These are phyloP conservation scores for Puccinia hordei DNA, from an alignment of 1,284 basidiomycete species.

Conservation along the genomic window DNA sequence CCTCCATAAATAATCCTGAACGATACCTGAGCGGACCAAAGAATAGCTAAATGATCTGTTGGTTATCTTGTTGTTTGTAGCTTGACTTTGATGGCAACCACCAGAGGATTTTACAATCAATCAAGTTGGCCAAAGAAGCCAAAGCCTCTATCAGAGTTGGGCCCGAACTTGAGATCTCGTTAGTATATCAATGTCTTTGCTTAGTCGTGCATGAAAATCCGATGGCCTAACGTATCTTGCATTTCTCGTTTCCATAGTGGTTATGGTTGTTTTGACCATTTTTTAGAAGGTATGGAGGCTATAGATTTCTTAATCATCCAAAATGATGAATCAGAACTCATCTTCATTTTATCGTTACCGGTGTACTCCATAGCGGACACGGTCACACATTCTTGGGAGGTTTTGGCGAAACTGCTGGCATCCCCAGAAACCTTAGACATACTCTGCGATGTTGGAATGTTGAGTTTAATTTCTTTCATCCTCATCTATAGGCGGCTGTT, in stretches of 20 bases:
- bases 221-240: background rate
- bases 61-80: constrained; percentile 1
- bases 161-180: constrained; percentile 97
- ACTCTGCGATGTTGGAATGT: constrained; percentile 93
- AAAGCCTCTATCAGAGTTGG: constrained; percentile 95
- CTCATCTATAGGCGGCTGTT: background rate
- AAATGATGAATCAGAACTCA: background rate
- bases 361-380: constrained; percentile 67
- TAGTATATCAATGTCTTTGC: constrained; percentile 58
- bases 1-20: background rate
- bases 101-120: constrained; percentile 86
- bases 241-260: constrained; percentile 65
- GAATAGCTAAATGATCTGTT: background rate
- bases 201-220: background rate
- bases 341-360: background rate
- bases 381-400: constrained; percentile 92
- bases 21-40: background rate
- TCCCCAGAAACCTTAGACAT: constrained; percentile 75
- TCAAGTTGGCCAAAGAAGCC: constrained; percentile 78
- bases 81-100: constrained; percentile 59
- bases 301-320: background rate
- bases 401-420: constrained; percentile 80
- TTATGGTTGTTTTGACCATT: constrained; percentile 93
- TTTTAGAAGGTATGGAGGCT: constrained; percentile 67
- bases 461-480: constrained; percentile 57